A percentile compares a stretch with the other conserved stretches of the same genome.
phyloP scores from a whole-genome alignment of 495 filamentous ascomycete genomes.

The Penicillium crystallinum region DNA sequence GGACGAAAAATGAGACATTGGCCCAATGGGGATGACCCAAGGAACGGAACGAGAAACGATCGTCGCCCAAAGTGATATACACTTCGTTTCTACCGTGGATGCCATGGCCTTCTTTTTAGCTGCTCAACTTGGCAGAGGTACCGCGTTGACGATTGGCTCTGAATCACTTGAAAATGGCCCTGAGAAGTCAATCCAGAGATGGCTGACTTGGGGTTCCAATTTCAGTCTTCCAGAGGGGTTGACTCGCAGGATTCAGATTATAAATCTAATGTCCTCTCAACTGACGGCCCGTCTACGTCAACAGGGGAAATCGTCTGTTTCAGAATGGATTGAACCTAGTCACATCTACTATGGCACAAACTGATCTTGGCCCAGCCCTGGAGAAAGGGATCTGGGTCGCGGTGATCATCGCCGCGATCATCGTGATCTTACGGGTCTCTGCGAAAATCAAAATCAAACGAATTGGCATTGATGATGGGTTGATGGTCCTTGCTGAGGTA shows the following conservation, averaged over 20 bases:
- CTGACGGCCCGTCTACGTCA: not conserved
- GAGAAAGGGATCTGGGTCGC: constrained; percentile 31
- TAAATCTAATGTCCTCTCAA: not conserved
- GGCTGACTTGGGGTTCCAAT: no score
- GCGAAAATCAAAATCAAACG: constrained; percentile 35
- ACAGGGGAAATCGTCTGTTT: not conserved
- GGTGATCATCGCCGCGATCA: constrained; percentile 28
- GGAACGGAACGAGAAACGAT: not conserved
- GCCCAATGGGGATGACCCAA: no score
- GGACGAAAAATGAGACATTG: not conserved
- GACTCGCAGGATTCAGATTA: not conserved
- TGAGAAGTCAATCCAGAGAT: no score
- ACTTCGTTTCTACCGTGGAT: not conserved
- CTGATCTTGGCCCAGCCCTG: constrained; percentile 20
- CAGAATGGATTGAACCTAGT: not conserved
- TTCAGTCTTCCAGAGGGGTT: no score
- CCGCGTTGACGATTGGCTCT: no score
- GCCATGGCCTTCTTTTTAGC: no score
- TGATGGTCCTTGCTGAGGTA: constrained; percentile 36
- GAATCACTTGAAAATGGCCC: no score
- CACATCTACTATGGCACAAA: not conserved
- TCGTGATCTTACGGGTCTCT: constrained; percentile 29
- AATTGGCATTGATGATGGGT: constrained; percentile 30
- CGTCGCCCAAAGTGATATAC: not conserved
- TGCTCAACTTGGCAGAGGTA: no score